Conservation (phyloP, 2,329 filamentous ascomycete species). For the Plectosphaerella sp. region DNA sequence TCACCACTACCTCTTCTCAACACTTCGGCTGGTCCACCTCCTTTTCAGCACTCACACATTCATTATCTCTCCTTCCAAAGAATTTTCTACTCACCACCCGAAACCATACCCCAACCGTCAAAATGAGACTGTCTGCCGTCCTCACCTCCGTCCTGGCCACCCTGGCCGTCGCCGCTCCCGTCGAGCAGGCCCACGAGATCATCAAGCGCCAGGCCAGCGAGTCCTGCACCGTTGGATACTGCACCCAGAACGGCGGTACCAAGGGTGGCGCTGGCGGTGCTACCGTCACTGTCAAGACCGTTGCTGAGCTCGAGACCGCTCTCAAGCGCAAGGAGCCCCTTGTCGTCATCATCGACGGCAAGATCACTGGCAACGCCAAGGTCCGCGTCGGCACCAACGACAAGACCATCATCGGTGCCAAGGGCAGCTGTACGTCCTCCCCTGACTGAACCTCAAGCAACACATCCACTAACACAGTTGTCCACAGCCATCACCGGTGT, state of each 20-base stretch:
- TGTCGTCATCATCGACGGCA: slow-evolving; percentile 22
- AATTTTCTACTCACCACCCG: too few species aligned
- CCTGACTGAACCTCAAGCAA: not conserved
- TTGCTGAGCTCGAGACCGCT: slow-evolving; percentile 19
- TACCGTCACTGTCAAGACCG: slow-evolving; percentile 21
- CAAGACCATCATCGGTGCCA: slow-evolving; percentile 34
- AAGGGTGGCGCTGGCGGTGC: slow-evolving; percentile 21
- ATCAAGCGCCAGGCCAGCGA: slow-evolving; percentile 9
- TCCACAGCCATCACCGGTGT: slow-evolving; percentile 30
- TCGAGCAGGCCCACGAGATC: slow-evolving; percentile 9
- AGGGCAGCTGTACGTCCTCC: slow-evolving; percentile 12
- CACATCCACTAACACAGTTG: not conserved
- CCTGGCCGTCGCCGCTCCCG: slow-evolving; percentile 8
- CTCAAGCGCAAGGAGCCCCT: slow-evolving; percentile 18
- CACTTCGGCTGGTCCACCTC: not conserved
- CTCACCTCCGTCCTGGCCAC: slow-evolving; percentile 7
- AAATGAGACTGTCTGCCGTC: slow-evolving; percentile 11
- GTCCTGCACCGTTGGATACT: slow-evolving; percentile 22
- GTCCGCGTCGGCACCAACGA: slow-evolving; percentile 28
- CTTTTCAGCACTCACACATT: not conserved
- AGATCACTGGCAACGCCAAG: slow-evolving; percentile 17
- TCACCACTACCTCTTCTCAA: not conserved
- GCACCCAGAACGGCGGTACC: slow-evolving; percentile 24
- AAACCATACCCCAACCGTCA: not conserved
- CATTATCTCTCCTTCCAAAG: not conserved